Evolutionary conservation across 148 eudicot genomes (phyloP), one percentile per base, ranked within the genome.

Genomic region (Gaultheria prostrata): DNA sequence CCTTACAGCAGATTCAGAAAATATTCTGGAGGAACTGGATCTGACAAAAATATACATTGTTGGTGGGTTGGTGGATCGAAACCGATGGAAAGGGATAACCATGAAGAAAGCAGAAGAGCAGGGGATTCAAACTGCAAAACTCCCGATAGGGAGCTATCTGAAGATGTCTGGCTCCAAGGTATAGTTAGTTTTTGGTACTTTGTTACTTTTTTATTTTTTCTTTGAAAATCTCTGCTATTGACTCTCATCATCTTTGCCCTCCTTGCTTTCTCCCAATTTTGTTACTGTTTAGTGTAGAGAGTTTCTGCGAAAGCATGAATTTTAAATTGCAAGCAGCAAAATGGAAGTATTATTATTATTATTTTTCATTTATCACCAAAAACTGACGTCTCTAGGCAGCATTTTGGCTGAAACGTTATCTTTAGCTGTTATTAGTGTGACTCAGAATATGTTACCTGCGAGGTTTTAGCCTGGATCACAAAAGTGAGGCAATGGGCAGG

Each of bases 151-250:
- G 35, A 88, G 85, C 83, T 94, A 93, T 91, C 87, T 97, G 88
- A 97, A 92, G 88, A 89, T 97, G 97, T 91, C 92, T 61, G 92
- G 98, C 79, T 94, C 99, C 81, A 97, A 97, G 94, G 99, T 95
- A 79, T 83, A 85, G 83, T 69, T 81, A n/a, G 21, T 61, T 49
- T 67, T 74, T 33, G 69, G 43, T 39, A 13, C 28, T 33, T 18
- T 61, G 17, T 76, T 8, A 35, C 13, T 11, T 32, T 30, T 28
- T 13, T 53, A 30, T 4, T 77, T 32, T 53, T 69, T 50, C 51
- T 56, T 21, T 20, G 51, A 46, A 61, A 35, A 71, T 57, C 56
- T 80, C 65, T 46, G 6, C 20, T 72, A 32, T 33, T 71, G 4
- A n/a, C 67, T n/a, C 67, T 49, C 24, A 2, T 6, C 28, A 74